A percentile compares a stretch with the other conserved stretches of the same genome.
These are phyloP conservation scores for Colletotrichum tabaci DNA, from an alignment of 2,329 filamentous ascomycete genomes.

Conservation along the genomic window DNA sequence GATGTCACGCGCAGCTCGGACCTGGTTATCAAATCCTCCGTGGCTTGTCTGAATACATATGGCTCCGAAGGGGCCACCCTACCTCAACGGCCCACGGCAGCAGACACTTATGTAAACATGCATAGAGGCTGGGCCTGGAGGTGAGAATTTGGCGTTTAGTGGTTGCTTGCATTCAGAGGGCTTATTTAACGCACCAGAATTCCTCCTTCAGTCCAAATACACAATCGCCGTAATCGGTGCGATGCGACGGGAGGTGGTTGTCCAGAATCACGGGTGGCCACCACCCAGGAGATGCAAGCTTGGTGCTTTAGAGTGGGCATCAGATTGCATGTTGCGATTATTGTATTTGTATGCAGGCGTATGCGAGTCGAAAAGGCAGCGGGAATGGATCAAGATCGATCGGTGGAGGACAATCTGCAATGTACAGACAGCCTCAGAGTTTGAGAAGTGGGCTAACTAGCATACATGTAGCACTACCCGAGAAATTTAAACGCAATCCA, in stretches of 20 bases:
- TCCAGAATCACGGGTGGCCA: too few species aligned
- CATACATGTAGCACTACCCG: not conserved
- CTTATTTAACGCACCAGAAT: constrained; percentile 7
- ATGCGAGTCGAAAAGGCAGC: not conserved
- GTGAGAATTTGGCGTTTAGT: constrained; percentile 16
- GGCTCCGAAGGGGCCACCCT: not conserved
- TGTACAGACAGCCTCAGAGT: not conserved
- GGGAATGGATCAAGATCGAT: not conserved
- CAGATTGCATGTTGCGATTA: too few species aligned
- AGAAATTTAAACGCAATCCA: not conserved
- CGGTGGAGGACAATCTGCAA: not conserved
- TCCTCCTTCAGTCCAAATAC: not conserved
- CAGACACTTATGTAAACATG: not conserved
- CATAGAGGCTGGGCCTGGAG: constrained; percentile 5
- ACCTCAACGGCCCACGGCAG: not conserved
- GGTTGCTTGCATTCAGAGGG: constrained; percentile 7
- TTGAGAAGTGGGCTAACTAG: not conserved
- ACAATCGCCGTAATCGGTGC: not conserved
- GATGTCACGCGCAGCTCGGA: not conserved
- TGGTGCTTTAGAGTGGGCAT: not conserved
- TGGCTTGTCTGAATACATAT: not conserved
- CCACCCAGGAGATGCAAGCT: not conserved
- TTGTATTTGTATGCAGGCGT: constrained; percentile 3
- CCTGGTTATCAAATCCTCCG: not conserved
- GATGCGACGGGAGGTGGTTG: not conserved